These are phyloP conservation scores for Canariomyces notabilis DNA, from an alignment of 2,329 filamentous ascomycete genomes.

Conservation along the genomic window DNA sequence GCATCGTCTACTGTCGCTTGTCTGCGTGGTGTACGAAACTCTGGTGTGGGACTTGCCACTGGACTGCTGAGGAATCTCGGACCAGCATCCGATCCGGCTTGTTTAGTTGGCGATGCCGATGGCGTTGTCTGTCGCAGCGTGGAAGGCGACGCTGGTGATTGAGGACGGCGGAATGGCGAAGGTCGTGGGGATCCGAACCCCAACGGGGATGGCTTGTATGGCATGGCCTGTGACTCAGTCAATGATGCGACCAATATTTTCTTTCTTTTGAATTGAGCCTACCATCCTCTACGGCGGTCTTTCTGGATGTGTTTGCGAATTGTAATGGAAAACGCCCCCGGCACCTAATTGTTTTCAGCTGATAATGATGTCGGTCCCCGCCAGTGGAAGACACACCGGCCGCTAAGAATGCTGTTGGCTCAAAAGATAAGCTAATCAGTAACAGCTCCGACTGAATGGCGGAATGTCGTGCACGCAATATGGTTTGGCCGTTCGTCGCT, in stretches of 20 bases:
- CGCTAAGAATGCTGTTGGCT: too few relatives aligned
- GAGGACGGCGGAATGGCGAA: conserved; percentile 59
- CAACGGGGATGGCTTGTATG: conserved; percentile 66
- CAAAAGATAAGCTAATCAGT: too few relatives aligned
- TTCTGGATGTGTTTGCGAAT: not conserved
- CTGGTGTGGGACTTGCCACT: conserved; percentile 38
- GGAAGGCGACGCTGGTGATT: conserved; percentile 61
- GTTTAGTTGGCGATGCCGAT: conserved; percentile 54
- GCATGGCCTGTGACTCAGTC: conserved; percentile 42
- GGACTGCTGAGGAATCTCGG: conserved; percentile 38
- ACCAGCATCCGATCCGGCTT: conserved; percentile 39
- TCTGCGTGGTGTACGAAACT: conserved; percentile 36
- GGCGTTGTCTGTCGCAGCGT: conserved; percentile 61
- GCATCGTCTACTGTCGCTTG: conserved; percentile 13
- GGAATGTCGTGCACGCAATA: not conserved
- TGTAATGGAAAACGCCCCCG: not conserved
- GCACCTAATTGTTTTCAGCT: not conserved
- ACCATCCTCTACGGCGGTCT: not conserved
- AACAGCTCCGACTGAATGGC: not conserved
- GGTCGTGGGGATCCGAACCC: conserved; percentile 65
- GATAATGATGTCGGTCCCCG: not conserved
- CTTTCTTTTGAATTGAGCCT: not conserved
- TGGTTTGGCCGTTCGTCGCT: not conserved
- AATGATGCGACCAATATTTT: not conserved
- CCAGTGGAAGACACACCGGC: too few relatives aligned